Percentiles rank a stretch among this genome's conserved stretches.
These are phyloP conservation scores for Phylloporus rhodoxanthus DNA, from an alignment of 768 basidiomycete genomes.

Conservation along the genomic window DNA sequence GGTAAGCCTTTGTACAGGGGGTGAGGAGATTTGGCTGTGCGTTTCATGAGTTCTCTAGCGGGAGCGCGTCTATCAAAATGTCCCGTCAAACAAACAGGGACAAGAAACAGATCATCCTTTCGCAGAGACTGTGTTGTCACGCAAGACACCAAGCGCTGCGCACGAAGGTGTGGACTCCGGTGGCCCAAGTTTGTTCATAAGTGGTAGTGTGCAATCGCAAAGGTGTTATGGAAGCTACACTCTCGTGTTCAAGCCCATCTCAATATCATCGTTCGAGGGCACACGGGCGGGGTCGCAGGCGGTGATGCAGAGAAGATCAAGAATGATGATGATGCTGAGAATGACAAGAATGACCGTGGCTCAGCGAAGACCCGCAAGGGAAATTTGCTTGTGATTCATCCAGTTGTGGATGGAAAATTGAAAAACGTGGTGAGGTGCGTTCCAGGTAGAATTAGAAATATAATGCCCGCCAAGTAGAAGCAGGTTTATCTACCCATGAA, in stretches of 20 bases:
- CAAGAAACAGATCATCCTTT: constrained; percentile 32
- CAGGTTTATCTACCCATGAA: too few relatives aligned
- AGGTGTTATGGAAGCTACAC: constrained; percentile 40
- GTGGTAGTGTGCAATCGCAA: constrained; percentile 44
- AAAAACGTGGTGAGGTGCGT: constrained; percentile 42
- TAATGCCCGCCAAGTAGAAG: not conserved
- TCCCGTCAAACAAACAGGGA: constrained; percentile 31
- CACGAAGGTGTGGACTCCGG: constrained; percentile 10
- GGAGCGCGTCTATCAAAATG: constrained; percentile 69
- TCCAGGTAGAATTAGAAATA: not conserved
- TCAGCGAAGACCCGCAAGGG: constrained; percentile 28
- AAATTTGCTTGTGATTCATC: constrained; percentile 54
- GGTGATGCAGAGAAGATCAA: constrained; percentile 53
- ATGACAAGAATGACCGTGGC: constrained; percentile 7
- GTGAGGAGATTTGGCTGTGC: not conserved
- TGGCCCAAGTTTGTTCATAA: constrained; percentile 30
- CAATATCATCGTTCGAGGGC: constrained; percentile 55
- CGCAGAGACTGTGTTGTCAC: constrained; percentile 41
- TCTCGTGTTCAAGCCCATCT: constrained; percentile 47
- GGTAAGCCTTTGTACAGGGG: constrained; percentile 37
- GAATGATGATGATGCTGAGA: constrained; percentile 26
- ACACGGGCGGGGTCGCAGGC: constrained; percentile 71
- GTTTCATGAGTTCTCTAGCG: constrained; percentile 24
- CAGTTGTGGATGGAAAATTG: constrained; percentile 59
- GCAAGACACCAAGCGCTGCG: constrained; percentile 39